Conservation (phyloP, 2,329 filamentous ascomycete genomes). For the Talaromyces sp. region DNA sequence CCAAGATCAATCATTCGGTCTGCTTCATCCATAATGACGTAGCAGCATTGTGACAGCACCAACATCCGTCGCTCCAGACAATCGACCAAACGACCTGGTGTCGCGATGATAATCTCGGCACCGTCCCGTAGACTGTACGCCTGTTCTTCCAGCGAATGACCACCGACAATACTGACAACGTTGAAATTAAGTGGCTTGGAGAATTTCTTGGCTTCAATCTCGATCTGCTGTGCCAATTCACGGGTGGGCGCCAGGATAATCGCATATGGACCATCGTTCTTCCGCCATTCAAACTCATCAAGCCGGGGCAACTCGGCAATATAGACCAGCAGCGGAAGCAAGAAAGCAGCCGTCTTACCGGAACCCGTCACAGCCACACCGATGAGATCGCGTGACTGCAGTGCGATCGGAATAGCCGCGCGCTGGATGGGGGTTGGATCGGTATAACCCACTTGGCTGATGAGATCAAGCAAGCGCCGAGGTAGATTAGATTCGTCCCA, state of each 20-base stretch:
- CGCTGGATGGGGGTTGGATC: conserved; percentile 90
- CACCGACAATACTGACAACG: conserved; percentile 96
- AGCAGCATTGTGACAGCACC: conserved; percentile 93
- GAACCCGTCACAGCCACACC: conserved; percentile 97
- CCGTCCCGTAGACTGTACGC: conserved; percentile 84
- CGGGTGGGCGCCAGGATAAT: conserved; percentile 94
- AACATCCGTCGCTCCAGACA: conserved; percentile 91
- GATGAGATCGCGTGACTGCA: conserved; percentile 92
- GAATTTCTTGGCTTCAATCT: conserved; percentile 89
- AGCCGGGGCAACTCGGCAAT: conserved; percentile 85
- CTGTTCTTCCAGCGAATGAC: conserved; percentile 91
- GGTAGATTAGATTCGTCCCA: conserved; percentile 86
- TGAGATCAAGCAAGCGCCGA: conserved; percentile 69
- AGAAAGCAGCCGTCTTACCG: conserved; percentile 93
- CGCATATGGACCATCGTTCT: conserved; percentile 94
- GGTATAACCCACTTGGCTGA: conserved; percentile 79
- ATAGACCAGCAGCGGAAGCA: conserved; percentile 88
- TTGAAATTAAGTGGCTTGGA: conserved; percentile 85
- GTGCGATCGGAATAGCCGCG: conserved; percentile 89
- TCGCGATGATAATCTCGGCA: conserved; percentile 97
- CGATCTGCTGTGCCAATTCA: conserved; percentile 96
- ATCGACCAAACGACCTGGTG: conserved; percentile 91
- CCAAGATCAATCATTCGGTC: conserved; percentile 98
- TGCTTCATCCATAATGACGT: conserved; percentile 98
- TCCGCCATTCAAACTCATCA: conserved; percentile 73